Percentiles rank a stretch among this genome's conserved stretches.
These are phyloP conservation scores for Lactifluus echinatus DNA, from an alignment of 768 basidiomycete species.

Conservation along the genomic window DNA sequence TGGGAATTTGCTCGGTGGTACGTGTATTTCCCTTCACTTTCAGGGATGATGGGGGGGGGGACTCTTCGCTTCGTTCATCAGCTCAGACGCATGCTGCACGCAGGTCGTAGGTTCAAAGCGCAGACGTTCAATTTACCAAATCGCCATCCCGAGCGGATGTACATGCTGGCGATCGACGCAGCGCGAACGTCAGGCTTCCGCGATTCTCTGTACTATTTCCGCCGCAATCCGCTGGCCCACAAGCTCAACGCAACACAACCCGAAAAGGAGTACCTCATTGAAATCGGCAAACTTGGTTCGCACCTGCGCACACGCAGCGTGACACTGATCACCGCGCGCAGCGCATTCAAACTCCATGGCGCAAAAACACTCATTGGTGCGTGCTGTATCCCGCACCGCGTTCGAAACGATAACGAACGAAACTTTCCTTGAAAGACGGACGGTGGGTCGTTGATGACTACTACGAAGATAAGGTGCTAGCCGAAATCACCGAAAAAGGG, in stretches of 20 bases:
- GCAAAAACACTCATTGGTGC: conserved; percentile 80
- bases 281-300: conserved; percentile 76
- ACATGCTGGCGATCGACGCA: conserved; percentile 97
- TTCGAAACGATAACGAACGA: background rate
- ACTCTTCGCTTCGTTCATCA: background rate
- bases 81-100: background rate
- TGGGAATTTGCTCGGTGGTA: conserved; percentile 81
- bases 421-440: conserved; percentile 48
- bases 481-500: conserved; percentile 72
- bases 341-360: conserved; percentile 91
- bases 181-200: conserved; percentile 93
- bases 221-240: conserved; percentile 81
- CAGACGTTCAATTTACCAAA: conserved; percentile 80
- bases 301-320: conserved; percentile 88
- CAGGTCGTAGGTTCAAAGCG: conserved; percentile 85
- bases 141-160: conserved; percentile 74
- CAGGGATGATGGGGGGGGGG: background rate
- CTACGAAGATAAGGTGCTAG: conserved; percentile 76
- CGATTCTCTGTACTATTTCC: conserved; percentile 97
- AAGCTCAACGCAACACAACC: conserved; percentile 84
- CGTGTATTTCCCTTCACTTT: conserved; percentile 23
- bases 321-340: conserved; percentile 86
- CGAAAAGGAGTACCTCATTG: conserved; percentile 91
- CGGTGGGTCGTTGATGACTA: conserved; percentile 94
- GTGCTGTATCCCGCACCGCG: conserved; percentile 23